phyloP scores from a whole-genome alignment of 331 rosid species.

The Quercus tomentella region DNA sequence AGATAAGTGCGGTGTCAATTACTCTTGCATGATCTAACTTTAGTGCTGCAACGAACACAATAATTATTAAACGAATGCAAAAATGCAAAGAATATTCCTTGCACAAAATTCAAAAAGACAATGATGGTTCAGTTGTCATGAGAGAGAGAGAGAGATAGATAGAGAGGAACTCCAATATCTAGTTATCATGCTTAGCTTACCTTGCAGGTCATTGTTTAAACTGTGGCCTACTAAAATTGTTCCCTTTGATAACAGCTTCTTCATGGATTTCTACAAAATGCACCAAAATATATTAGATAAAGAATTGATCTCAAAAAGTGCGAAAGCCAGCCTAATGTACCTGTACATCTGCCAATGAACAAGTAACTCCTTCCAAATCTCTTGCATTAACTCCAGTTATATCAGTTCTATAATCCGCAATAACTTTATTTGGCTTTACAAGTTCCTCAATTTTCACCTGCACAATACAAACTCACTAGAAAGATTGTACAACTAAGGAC shows the following conservation, averaged over 20 bases:
- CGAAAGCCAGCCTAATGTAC: conserved; percentile 33
- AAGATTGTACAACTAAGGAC: neutral
- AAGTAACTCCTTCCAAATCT: conserved; percentile 56
- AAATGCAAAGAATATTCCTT: no score
- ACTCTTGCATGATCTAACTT: no score
- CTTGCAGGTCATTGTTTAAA: conserved; percentile 67
- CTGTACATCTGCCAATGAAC: conserved; percentile 72
- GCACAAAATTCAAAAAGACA: no score
- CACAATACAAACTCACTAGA: conserved; percentile 16
- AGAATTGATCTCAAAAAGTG: conserved; percentile 1
- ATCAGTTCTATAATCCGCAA: conserved; percentile 72
- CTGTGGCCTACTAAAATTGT: conserved; percentile 87
- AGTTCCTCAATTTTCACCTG: conserved; percentile 74
- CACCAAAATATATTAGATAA: conserved; percentile 21
- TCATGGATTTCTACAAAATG: conserved; percentile 51
- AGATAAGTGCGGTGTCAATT: no score
- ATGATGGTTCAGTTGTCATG: no score
- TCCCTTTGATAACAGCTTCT: conserved; percentile 32
- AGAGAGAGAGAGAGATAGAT: no score
- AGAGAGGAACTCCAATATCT: neutral
- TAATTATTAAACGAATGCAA: no score
- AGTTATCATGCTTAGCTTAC: conserved; percentile 33
- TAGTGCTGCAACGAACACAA: no score
- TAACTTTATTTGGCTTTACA: conserved; percentile 58
- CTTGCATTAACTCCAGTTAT: conserved; percentile 68